phyloP scores from a whole-genome alignment of 495 filamentous ascomycete species.

The Halenospora varia region DNA sequence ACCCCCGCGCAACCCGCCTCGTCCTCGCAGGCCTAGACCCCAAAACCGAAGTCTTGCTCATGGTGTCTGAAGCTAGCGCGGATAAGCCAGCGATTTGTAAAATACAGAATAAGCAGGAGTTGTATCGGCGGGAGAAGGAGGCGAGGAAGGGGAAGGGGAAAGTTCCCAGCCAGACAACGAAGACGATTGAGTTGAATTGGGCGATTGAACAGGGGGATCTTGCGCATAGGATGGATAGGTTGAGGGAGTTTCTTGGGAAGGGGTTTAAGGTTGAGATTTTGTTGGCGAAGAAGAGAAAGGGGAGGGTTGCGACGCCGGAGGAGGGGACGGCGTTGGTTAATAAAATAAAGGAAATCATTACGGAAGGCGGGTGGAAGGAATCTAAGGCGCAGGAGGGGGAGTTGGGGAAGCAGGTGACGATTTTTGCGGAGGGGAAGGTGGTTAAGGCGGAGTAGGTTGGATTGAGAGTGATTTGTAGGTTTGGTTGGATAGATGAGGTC shows the following conservation, averaged over 20 bases:
- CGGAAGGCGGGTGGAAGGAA: conserved; percentile 33
- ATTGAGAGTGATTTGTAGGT: too few relatives aligned
- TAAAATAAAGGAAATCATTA: conserved; percentile 27
- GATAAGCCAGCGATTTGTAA: conserved; percentile 57
- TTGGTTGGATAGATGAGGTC: too few relatives aligned
- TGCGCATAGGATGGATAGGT: conserved; percentile 51
- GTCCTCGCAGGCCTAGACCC: conserved; percentile 48
- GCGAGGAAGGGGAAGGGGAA: conserved; percentile 21
- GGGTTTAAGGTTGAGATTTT: conserved; percentile 60
- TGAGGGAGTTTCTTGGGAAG: conserved; percentile 59
- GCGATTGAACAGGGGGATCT: conserved; percentile 68
- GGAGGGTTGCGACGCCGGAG: conserved; percentile 28
- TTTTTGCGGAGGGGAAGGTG: conserved; percentile 34
- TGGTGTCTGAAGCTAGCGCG: conserved; percentile 41
- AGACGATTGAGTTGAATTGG: conserved; percentile 85
- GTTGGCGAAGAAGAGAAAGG: conserved; percentile 41
- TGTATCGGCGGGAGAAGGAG: conserved; percentile 22
- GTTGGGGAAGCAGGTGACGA: conserved; percentile 25
- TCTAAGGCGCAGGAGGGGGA: conserved; percentile 34
- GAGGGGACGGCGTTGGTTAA: conserved; percentile 32
- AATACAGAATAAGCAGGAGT: conserved; percentile 47
- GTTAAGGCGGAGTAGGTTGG: background rate
- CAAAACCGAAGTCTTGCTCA: conserved; percentile 49
- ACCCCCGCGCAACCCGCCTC: conserved; percentile 34
- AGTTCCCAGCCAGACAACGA: conserved; percentile 32